Base-by-base conservation (phyloP, 2,329 filamentous ascomycete genomes). In the Venturiaceae sp. region DNA sequence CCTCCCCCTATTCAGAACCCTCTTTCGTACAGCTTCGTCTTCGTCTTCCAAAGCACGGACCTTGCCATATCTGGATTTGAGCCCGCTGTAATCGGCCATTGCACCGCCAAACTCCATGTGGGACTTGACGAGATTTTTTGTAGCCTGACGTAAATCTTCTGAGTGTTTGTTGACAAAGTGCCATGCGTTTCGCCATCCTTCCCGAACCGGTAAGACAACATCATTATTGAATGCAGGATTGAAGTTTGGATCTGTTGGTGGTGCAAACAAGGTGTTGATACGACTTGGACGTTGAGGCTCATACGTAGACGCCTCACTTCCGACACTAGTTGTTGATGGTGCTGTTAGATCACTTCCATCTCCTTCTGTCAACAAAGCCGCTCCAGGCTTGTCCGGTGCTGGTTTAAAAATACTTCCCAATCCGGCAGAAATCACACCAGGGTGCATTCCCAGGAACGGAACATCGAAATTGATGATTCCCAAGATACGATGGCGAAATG, bases 401-500 rank as follows among this genome's bases (percentile, higher is more conserved):
- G 79, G 73, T 36, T 74, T 76, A 70, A 96, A 94, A 11, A 95
- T 78, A 66, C 89, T 92, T 2, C 85, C 82, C 57, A 95, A 81
- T 1, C 91, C 90, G 37, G 88, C 88, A n/a, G 85, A 81, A 44
- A 96, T 82, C 44, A 96, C 87, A 5, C 92, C 88, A 1, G 90
- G 91, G 71, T 96, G 90, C 68, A 96, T 86, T 3, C 92, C 92
- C 5, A 96, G 77, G 60, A 95, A 90, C 0, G 92, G 92, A 0
- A 88, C 87, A 71, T 96, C 92, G 53, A 95, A 86, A 58, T 88
- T 88, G 58, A 96, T 77, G 4, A 85, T 85, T 0, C 92, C 92
- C 32, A 96, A 72, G 41, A 96, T 87, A 9, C 84, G 82, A 73
- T 95, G 89, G 62, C 83, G 84, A 63, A 88, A 83, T 11, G 74